These are phyloP conservation scores for Saccharomycopsis olivae DNA, from an alignment of 805 yeast genomes.

Conservation along the genomic window DNA sequence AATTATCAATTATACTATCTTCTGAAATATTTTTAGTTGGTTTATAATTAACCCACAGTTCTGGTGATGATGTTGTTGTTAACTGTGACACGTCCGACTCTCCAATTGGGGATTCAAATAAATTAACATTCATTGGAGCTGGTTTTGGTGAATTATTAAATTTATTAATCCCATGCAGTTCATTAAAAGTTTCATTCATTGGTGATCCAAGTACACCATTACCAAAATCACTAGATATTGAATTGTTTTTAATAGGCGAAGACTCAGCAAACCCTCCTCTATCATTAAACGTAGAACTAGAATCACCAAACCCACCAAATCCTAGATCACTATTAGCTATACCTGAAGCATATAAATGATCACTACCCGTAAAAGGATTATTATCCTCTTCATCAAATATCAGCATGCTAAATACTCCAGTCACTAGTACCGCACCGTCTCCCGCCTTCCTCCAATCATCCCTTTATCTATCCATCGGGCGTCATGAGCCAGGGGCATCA, in stretches of 20 bases:
- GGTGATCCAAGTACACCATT: background rate
- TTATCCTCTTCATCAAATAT: conserved; percentile 26
- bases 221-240: too few species aligned
- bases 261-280: background rate
- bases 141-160: too few species aligned
- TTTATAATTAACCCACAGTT: conserved; percentile 8
- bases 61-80: conserved; percentile 1
- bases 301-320: background rate
- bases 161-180: too few species aligned
- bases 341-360: conserved; percentile 29
- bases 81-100: too few species aligned
- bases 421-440: too few species aligned
- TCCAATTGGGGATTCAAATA: too few species aligned
- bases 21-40: background rate
- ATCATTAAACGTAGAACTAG: background rate
- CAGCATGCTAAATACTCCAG: conserved; percentile 14
- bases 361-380: conserved; percentile 29
- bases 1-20: conserved; percentile 5
- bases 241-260: background rate
- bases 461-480: too few species aligned
- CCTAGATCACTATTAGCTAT: conserved; percentile 19
- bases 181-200: background rate
- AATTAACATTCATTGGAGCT: too few species aligned
- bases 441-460: too few species aligned
- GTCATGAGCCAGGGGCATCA: too few species aligned